Percentiles rank a stretch among this genome's conserved stretches.
phyloP scores from a whole-genome alignment of 768 basidiomycete genomes.

The Lactarius vividus region DNA sequence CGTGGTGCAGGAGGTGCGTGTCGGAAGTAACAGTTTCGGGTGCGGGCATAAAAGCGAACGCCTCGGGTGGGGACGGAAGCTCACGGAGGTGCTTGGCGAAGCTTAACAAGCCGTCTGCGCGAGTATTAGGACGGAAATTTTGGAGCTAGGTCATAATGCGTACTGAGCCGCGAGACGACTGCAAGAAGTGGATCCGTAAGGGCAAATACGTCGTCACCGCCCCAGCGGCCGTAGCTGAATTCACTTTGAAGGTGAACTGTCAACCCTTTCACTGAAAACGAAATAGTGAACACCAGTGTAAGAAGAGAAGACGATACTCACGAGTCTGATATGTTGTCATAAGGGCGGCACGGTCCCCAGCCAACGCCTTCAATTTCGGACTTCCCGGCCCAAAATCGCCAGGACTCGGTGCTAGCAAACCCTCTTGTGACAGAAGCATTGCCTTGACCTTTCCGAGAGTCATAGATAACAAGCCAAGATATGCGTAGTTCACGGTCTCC shows the following conservation, averaged over 20 bases:
- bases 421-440: conserved; percentile 37
- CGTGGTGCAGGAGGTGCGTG: conserved; percentile 38
- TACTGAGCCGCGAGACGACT: conserved; percentile 39
- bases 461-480: conserved; percentile 34
- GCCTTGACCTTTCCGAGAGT: conserved; percentile 34
- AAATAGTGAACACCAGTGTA: neutral
- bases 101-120: conserved; percentile 37
- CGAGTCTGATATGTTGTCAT: conserved; percentile 33
- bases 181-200: conserved; percentile 38
- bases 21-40: conserved; percentile 33
- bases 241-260: conserved; percentile 40
- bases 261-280: conserved; percentile 35
- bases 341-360: conserved; percentile 27
- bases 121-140: neutral
- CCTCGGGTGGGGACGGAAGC: conserved; percentile 22
- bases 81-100: conserved; percentile 35
- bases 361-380: conserved; percentile 31
- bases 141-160: conserved; percentile 9
- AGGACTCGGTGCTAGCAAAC: conserved; percentile 29
- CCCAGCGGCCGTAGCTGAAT: conserved; percentile 47
- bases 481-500: conserved; percentile 47
- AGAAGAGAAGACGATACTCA: conserved; percentile 22
- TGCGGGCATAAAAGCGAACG: conserved; percentile 11
- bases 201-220: conserved; percentile 40
- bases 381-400: conserved; percentile 30